Percentiles rank a stretch among this genome's conserved stretches.
Conservation (phyloP, 371 early-diverging fungal species). For the Aphelidium insulamus region DNA sequence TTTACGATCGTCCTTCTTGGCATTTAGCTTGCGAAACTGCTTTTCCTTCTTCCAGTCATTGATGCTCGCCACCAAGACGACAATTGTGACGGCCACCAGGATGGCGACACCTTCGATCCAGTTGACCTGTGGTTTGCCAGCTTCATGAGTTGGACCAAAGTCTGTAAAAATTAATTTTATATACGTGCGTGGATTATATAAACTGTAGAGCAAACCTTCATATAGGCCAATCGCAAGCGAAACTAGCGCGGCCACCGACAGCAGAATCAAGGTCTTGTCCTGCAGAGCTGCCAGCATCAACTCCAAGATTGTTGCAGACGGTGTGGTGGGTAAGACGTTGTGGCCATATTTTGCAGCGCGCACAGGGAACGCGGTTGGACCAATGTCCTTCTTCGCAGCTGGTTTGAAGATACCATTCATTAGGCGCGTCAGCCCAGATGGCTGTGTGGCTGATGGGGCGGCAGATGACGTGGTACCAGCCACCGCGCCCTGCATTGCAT, state of each 20-base stretch:
- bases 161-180: no score
- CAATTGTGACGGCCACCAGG: constrained; percentile 49
- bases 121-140: constrained; percentile 23
- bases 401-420: no score
- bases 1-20: constrained; percentile 52
- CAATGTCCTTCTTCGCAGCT: neutral
- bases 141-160: constrained; percentile 9
- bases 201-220: no score
- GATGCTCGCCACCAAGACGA: constrained; percentile 48
- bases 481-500: neutral
- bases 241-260: constrained; percentile 55
- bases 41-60: constrained; percentile 71
- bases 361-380: neutral
- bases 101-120: constrained; percentile 64
- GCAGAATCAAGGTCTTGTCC: constrained; percentile 60
- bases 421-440: no score
- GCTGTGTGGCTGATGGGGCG: neutral
- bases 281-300: constrained; percentile 60
- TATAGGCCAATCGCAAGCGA: constrained; percentile 68
- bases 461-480: neutral
- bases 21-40: constrained; percentile 61
- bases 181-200: no score
- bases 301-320: constrained; percentile 20
- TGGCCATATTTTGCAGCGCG: neutral
- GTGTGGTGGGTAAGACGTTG: constrained; percentile 1